Conservation (phyloP, 2,329 filamentous ascomycete species). For the Colletotrichum lupini region DNA sequence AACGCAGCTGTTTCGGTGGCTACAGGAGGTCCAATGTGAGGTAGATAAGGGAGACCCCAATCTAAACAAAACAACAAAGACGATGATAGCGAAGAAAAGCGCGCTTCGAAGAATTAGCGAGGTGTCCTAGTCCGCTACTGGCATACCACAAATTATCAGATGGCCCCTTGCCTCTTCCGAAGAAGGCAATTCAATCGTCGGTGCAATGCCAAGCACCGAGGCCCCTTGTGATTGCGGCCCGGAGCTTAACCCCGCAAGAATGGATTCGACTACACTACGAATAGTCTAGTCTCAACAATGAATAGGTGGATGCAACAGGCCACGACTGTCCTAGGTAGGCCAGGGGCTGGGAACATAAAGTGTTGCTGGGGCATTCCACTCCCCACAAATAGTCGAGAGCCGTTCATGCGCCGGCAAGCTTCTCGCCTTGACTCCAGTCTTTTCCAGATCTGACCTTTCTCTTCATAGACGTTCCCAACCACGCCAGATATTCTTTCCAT, state of each 20-base stretch:
- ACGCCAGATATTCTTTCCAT: not conserved
- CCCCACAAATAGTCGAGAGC: not conserved
- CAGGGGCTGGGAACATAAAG: constrained; percentile 1
- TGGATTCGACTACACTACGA: not conserved
- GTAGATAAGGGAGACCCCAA: too few species aligned
- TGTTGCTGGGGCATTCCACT: not conserved
- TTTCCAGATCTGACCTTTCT: not conserved
- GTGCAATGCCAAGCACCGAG: constrained; percentile 12
- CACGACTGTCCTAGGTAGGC: not conserved
- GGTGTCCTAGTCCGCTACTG: not conserved
- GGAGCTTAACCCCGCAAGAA: constrained; percentile 16
- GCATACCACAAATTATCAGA: not conserved
- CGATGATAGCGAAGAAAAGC: too few species aligned
- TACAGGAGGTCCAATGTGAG: too few species aligned
- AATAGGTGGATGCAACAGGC: not conserved
- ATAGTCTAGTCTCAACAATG: not conserved
- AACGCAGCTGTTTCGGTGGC: too few species aligned
- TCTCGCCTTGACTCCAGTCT: not conserved
- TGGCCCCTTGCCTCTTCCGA: not conserved
- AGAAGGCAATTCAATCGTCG: constrained; percentile 19
- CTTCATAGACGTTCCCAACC: not conserved
- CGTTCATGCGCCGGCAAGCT: not conserved
- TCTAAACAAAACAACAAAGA: too few species aligned
- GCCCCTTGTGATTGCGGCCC: not conserved
- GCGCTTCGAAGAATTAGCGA: not conserved